A percentile compares a stretch with the other conserved stretches of the same genome.
phyloP scores from a whole-genome alignment of 805 yeast genomes.

The Zygosaccharomyces lentus region DNA sequence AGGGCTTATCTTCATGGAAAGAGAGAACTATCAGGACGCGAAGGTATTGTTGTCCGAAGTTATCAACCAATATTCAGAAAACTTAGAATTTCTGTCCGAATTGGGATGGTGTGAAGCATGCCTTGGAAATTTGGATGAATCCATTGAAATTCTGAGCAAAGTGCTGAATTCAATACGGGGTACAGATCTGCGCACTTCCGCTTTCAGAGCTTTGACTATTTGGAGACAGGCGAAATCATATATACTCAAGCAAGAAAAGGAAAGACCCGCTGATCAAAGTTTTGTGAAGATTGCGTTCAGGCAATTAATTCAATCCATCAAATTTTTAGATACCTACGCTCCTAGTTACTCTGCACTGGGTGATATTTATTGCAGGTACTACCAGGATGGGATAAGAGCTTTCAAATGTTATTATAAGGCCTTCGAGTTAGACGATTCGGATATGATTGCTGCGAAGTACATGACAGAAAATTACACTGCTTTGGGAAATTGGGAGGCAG shows the following conservation, averaged over 20 bases:
- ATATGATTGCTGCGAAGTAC: conserved; percentile 66
- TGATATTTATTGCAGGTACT: conserved; percentile 55
- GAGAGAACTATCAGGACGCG: conserved; percentile 55
- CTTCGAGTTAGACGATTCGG: conserved; percentile 77
- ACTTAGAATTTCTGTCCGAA: conserved; percentile 60
- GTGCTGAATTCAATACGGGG: conserved; percentile 42
- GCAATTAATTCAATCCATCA: conserved; percentile 56
- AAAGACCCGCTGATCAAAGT: conserved; percentile 18
- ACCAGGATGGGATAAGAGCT: conserved; percentile 61
- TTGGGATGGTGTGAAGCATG: conserved; percentile 74
- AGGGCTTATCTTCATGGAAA: conserved; percentile 70
- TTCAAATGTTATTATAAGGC: conserved; percentile 86
- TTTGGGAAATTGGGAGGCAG: conserved; percentile 76
- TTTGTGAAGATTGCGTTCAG: conserved; percentile 50
- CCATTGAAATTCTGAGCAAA: conserved; percentile 35
- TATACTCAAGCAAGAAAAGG: conserved; percentile 35
- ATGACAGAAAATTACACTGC: conserved; percentile 67
- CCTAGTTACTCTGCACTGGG: conserved; percentile 84
- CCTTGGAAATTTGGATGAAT: conserved; percentile 45
- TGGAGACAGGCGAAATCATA: conserved; percentile 76
- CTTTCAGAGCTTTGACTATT: conserved; percentile 52
- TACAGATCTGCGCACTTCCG: conserved; percentile 48
- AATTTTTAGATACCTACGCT: conserved; percentile 60
- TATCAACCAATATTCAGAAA: conserved; percentile 44
- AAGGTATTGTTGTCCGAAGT: conserved; percentile 48